phyloP scores from a whole-genome alignment of 2,329 filamentous ascomycete species.

The Hypoxylon sp. region DNA sequence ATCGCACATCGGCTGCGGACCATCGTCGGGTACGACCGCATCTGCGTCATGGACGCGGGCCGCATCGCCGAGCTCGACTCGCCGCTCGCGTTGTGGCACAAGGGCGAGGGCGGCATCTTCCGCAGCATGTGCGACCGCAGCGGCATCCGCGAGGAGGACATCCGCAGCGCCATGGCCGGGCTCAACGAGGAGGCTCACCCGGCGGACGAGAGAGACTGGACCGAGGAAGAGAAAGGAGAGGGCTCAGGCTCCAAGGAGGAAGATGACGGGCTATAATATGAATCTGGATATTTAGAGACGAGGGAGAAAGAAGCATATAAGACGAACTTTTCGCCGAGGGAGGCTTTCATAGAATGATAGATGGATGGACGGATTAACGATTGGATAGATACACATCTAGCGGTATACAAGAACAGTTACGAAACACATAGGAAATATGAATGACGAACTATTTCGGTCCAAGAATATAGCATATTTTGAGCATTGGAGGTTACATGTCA shows the following conservation, averaged over 20 bases:
- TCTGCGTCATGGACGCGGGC: slow-evolving; percentile 95
- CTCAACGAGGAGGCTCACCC: slow-evolving; percentile 36
- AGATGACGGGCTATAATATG: slow-evolving; percentile 2
- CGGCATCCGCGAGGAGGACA: slow-evolving; percentile 71
- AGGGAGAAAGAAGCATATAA: background rate
- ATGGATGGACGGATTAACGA: background rate
- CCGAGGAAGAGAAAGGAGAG: slow-evolving; percentile 18
- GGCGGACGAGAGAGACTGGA: slow-evolving; percentile 2
- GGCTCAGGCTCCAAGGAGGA: background rate
- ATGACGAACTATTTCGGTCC: background rate
- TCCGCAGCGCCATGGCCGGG: slow-evolving; percentile 53
- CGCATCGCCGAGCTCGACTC: slow-evolving; percentile 85
- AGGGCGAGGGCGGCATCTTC: slow-evolving; percentile 71
- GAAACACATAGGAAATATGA: slow-evolving; percentile 3
- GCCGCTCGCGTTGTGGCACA: slow-evolving; percentile 79
- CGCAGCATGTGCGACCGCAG: slow-evolving; percentile 88
- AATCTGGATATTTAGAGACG: background rate
- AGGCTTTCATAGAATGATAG: background rate
- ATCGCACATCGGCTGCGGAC: slow-evolving; percentile 93
- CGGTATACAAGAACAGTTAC: slow-evolving; percentile 10
- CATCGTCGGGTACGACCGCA: slow-evolving; percentile 92
- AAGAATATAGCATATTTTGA: too few species aligned
- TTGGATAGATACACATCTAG: slow-evolving; percentile 13
- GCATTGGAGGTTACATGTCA: too few species aligned
- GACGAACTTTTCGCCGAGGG: too few species aligned